Conservation (phyloP, 2,329 filamentous ascomycete genomes). For the Thermoascus crustaceus region DNA sequence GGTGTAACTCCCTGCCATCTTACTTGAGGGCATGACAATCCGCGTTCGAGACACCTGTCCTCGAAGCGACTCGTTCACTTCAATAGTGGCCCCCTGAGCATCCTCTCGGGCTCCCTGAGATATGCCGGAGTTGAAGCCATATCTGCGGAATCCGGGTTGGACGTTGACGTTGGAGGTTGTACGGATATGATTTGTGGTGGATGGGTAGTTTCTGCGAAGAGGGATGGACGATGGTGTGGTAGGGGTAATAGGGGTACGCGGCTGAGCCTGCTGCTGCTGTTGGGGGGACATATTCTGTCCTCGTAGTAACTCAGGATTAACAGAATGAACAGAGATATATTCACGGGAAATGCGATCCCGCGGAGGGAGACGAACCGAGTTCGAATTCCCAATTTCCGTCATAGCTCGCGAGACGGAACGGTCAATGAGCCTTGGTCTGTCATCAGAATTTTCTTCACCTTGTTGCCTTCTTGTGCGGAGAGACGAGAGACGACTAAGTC, state of each 20-base stretch:
- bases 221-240: conserved; percentile 27
- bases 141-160: conserved; percentile 35
- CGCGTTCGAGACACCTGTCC: conserved; percentile 23
- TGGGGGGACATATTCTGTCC: conserved; percentile 15
- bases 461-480: conserved; percentile 31
- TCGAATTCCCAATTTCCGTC: conserved; percentile 31
- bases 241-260: conserved; percentile 24
- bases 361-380: conserved; percentile 20
- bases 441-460: conserved; percentile 28
- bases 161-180: conserved; percentile 31
- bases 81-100: conserved; percentile 8
- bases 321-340: conserved; percentile 18
- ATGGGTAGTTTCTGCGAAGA: conserved; percentile 29
- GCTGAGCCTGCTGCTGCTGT: conserved; percentile 9
- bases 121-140: conserved; percentile 19
- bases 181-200: conserved; percentile 25
- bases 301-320: conserved; percentile 17
- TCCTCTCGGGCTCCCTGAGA: conserved; percentile 13
- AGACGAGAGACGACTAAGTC: conserved; percentile 34
- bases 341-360: conserved; percentile 27
- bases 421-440: conserved; percentile 20
- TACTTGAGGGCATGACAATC: conserved; percentile 26
- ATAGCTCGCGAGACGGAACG: conserved; percentile 36
- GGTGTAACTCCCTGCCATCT: conserved; percentile 30
- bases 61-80: no score